Conservation (phyloP, 1,139 yeast genomes). For the Candida albicans region DNA sequence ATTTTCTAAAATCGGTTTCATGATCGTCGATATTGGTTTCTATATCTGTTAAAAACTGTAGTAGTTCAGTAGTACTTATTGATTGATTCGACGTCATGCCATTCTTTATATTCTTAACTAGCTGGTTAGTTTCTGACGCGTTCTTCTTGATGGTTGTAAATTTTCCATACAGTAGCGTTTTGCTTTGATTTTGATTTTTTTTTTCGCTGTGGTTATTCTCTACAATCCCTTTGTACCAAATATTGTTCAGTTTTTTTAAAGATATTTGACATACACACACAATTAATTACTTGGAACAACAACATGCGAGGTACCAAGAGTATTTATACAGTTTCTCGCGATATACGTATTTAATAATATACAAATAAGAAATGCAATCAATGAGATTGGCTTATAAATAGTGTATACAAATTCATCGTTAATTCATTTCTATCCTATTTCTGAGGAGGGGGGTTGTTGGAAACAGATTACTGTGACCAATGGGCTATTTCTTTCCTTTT, state of each 20-base stretch:
- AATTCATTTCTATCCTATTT: neutral
- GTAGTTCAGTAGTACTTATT: constrained; percentile 28
- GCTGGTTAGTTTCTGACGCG: neutral
- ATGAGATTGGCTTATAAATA: neutral
- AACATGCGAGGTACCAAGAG: neutral
- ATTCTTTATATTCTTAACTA: neutral
- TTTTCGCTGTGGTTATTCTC: neutral
- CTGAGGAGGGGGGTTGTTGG: too few relatives aligned
- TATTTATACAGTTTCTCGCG: neutral
- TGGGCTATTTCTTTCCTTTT: too few relatives aligned
- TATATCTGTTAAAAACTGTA: constrained; percentile 38
- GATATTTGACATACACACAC: neutral
- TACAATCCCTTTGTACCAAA: neutral
- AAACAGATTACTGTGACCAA: neutral
- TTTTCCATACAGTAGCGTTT: too few relatives aligned
- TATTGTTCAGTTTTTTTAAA: too few relatives aligned
- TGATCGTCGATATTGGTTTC: constrained; percentile 32
- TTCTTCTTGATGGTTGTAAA: neutral
- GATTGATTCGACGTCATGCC: constrained; percentile 13
- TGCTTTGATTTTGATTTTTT: neutral
- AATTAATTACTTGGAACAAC: too few relatives aligned
- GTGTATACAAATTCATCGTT: neutral
- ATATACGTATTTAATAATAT: neutral
- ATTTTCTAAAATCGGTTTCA: constrained; percentile 40
- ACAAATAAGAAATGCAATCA: neutral